Percentiles rank a stretch among this genome's conserved stretches.
These are phyloP conservation scores for Blastocystis sp. DNA, from an alignment of 352 stramenopile species.

Conservation along the genomic window DNA sequence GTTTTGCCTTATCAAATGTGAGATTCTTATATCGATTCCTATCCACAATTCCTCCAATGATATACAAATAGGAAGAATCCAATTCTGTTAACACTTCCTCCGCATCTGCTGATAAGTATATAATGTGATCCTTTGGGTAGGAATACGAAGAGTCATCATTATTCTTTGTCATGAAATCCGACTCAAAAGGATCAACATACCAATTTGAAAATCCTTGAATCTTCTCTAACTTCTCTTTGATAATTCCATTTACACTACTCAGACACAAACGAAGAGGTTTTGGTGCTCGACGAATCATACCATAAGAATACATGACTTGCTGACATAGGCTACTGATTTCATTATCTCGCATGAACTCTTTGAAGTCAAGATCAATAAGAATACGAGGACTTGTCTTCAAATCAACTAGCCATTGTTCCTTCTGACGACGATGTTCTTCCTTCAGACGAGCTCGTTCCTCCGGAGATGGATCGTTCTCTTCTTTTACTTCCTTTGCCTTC, in stretches of 20 bases:
- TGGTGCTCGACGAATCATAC: slow-evolving; percentile 66
- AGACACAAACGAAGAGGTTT: slow-evolving; percentile 66
- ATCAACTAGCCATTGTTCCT: slow-evolving; percentile 68
- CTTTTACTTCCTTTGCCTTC: slow-evolving; percentile 65
- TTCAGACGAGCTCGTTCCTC: slow-evolving; percentile 1
- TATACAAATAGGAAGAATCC: slow-evolving; percentile 81
- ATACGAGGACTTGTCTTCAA: slow-evolving; percentile 75
- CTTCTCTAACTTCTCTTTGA: slow-evolving; percentile 75
- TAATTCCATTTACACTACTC: slow-evolving; percentile 70
- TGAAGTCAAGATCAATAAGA: slow-evolving; percentile 86
- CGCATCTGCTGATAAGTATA: slow-evolving; percentile 88
- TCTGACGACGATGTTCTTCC: slow-evolving; percentile 62
- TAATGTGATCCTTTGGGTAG: slow-evolving; percentile 69
- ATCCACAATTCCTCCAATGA: slow-evolving; percentile 92
- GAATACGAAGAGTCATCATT: neutral
- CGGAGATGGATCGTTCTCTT: slow-evolving; percentile 67
- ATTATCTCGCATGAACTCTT: slow-evolving; percentile 81
- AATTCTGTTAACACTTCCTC: slow-evolving; percentile 79
- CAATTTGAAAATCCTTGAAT: slow-evolving; percentile 76
- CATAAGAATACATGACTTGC: slow-evolving; percentile 83
- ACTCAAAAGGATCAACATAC: slow-evolving; percentile 68
- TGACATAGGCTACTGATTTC: slow-evolving; percentile 84
- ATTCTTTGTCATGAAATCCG: slow-evolving; percentile 71
- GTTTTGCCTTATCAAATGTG: slow-evolving; percentile 80
- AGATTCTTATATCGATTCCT: slow-evolving; percentile 86